Evolutionary conservation across 495 filamentous ascomycete species (phyloP), one percentile per base, ranked within the genome.

Genomic region (Aspergillus panamensis): DNA sequence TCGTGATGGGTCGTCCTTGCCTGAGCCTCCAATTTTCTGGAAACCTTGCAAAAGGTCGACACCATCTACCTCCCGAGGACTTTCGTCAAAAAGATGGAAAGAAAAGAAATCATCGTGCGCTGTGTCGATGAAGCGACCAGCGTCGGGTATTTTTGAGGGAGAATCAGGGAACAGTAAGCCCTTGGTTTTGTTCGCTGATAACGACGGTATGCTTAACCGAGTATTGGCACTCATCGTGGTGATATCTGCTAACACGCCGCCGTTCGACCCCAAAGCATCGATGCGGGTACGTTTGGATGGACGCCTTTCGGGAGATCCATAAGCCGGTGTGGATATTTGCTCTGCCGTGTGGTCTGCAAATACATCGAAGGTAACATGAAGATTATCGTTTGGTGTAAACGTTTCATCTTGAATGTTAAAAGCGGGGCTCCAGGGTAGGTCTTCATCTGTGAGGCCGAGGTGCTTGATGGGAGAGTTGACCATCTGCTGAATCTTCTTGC

Each of bases 11-110:
- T 71, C 68, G 6, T 77, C 68, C 51, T 73, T 75, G 45, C 57
- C 68, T 45, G 69, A 54, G 4, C 77, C 84, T 55, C 91, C 91
- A 70, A 96, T 96, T 71, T 90, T 91, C 69, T 91, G 87, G 64
- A 96, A 96, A 7, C 91, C 91, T 67, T 91, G 88, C 51, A 92
- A 79, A 54, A 97, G 86, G 71, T 96, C 92, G 45, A 95, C 79
- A 1, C 86, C 88, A 32, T 84, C 77, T 19, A 85, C 80, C 51
- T 89, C 88, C 32, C 76, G 76, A 4, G 77, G 66, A 49, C 84
- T 83, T 42, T 91, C 81, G 45, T 86, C 80, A 48, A 80, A 74
- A 37, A 79, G 71, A 29, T 87, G 78, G 57, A 85, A 75, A 44
- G 76, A 77, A 63, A 89, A 90, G 47, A 89, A 69, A 54, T 86